Evolutionary conservation across 352 stramenopile species (phyloP), one percentile per base, ranked within the genome.

Genomic region (Globisporangium heterothallicum): DNA sequence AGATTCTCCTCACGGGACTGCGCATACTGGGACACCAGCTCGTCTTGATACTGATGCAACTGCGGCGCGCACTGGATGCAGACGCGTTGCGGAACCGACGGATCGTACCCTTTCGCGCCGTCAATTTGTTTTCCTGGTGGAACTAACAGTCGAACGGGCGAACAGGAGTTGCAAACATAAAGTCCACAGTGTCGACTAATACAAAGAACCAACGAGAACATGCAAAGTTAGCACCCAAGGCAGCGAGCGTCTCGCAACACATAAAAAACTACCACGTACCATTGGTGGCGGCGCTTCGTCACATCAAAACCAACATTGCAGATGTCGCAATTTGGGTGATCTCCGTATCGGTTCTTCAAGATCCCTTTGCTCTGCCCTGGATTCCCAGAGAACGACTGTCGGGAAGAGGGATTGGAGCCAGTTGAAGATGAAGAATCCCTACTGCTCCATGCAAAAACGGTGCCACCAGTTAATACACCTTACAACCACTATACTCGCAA

Each of bases 291-390:
- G 40, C 67, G 59, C 42, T 82, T 83, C 2, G 71, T 78, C 42
- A 86, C 68, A 26, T 86, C 74, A 58, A 86, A 86, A 14, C 43
- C 52, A 1, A 75, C 68, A 35, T 69, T 71, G 59, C 74, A 86
- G 47, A 84, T 68, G 50, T 86, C 74, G 45, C 74, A 86, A 30
- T 78, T 82, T 2, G 74, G 70, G 24, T 78, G 70, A 22, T 86
- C 74, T 0, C 59, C 68, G 38, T 86, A 86, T n/a, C 78, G 72
- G n/a, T 79, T 79, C 21, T 80, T 84, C 12, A 88, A 30, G 0
- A 88, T 49, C 1, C 77, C 77, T 38, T 81, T 84, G 40, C 61
- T 58, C 56, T 36, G 36, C 24, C 7, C 49, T 8, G 21, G 16
- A 6, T 19, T 49, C 21, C 48, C 44, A 14, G 49, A 46, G 48